Base-by-base conservation (phyloP, 345 rosid genomes). In the Euphorbia pulcherrima region DNA sequence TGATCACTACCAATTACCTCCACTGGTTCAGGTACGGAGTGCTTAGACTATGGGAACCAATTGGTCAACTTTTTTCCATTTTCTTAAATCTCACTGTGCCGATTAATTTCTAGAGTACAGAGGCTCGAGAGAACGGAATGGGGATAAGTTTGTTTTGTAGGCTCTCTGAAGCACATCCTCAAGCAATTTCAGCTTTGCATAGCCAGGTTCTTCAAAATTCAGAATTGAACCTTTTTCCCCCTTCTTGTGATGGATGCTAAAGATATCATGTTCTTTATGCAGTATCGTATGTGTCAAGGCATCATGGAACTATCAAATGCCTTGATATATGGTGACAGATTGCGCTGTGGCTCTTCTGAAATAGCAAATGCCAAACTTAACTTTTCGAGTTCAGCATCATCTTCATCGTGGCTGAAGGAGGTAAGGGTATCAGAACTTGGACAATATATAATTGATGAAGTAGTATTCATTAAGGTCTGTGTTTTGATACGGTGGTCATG, bases 111-210 rank as follows among this genome's bases (percentile, higher is more conserved):
- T 75, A 94, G 99, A 91, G 92, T 82, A 64, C 77, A 24, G 99
- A 94, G 83, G 99, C 96, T 76, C 88, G 84, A 71, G 99, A 94
- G 75, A 89, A 84, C 70, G 99, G 97, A 69, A 82, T 94, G 87
- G 97, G 92, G 67, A 68, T 87, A 79, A 94, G 99, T 87, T 84
- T 94, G 89, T 94, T 94, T 76, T 84, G 97, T 72, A 85, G 89
- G 80, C 92, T 94, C 46, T 94, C 97, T 51, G 99, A 94, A 83
- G 97, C 95, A 51, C 97, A 94, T 83, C 97, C 99, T 61, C 95
- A 94, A 64, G 92, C 99, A 77, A 91, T 94, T 71, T 88, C 96
- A 70, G 87, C 91, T 64, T 75, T 94, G 81, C 97, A 91, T 74
- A 89, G 92, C 87, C 99, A 94, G 97, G 99, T 91, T 75, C 58